These are phyloP conservation scores for Epichloe brachyelytri DNA, from an alignment of 2,329 filamentous ascomycete species.

Conservation along the genomic window DNA sequence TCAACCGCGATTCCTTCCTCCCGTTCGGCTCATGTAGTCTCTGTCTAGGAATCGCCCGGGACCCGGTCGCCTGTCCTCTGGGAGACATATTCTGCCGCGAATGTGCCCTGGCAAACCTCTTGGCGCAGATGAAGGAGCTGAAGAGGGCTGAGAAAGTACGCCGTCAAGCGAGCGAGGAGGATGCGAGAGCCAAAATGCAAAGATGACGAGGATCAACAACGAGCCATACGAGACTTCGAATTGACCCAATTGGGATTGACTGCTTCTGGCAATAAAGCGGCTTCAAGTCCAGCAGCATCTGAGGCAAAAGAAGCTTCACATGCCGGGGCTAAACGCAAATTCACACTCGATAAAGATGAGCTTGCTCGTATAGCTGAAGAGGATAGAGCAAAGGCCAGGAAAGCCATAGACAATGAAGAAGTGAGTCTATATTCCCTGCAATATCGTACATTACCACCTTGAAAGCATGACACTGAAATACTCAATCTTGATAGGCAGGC, in stretches of 20 bases:
- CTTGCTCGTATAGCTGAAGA: conserved; percentile 54
- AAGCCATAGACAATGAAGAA: conserved; percentile 60
- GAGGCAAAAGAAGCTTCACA: conserved; percentile 1
- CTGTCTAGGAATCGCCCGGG: conserved; percentile 67
- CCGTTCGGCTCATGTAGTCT: conserved; percentile 81
- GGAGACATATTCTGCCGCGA: conserved; percentile 94
- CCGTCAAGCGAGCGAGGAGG: conserved; percentile 48
- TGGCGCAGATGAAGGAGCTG: conserved; percentile 84
- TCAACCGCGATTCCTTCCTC: conserved; percentile 82
- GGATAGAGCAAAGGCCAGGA: conserved; percentile 58
- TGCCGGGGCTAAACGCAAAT: conserved; percentile 53
- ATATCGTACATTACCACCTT: neutral
- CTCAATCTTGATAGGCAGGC: conserved; percentile 38
- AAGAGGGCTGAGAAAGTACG: conserved; percentile 61
- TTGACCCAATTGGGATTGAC: conserved; percentile 60
- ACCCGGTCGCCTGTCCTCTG: conserved; percentile 70
- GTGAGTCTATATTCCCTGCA: conserved; percentile 20
- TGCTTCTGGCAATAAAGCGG: conserved; percentile 28
- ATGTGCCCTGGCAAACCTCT: conserved; percentile 82
- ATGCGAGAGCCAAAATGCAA: conserved; percentile 44
- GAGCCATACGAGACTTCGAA: conserved; percentile 74
- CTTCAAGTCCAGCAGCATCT: neutral
- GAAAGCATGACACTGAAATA: conserved; percentile 5
- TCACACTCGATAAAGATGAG: conserved; percentile 61
- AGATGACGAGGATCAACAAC: conserved; percentile 56